Evolutionary conservation across 441 rosid genomes (phyloP), one percentile per base, ranked within the genome.

Genomic region (Populus trichocarpa): DNA sequence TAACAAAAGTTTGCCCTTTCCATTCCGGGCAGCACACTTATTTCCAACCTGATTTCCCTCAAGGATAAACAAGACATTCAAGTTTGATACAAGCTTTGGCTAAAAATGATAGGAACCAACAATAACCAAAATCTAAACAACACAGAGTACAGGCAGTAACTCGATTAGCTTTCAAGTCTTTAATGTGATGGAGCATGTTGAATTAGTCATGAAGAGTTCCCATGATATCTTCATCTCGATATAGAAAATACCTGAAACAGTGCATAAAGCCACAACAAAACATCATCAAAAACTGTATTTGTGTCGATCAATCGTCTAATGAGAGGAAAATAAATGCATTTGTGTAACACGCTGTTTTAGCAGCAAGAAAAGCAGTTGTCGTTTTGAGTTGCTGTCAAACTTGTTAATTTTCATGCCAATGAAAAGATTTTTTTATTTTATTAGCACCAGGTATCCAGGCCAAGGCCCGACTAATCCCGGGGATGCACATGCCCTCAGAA

Each of bases 211-310:
- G 92, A 75, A 90, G 92, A 26, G 90, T 91, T 5, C 94, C 94
- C 83, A 90, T 83, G 69, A 91, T 87, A 57, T 90, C 94, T 42
- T 91, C 94, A 66, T 90, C 94, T 80, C 91, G 78, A 76, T 73
- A 91, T 78, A 91, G 84, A 78, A 85, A 91, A 78, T 74, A 89
- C 86, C 95, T 91, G 87, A 81, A 75, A 70, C 6, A 64, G 18
- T 2, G 42, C 78, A 59, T 4, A 5, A 35, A 30, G 14, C 73
- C 76, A 50, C 70, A 32, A 64, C 13, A 69, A 42, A 40, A 16
- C 0, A 20, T 18, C 67, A 50, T 20, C 8, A 23, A 16, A 61
- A 12, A 28, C 9, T 57, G 53, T 20, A 57, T 20, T 20, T 57
- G 22, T 18, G 23, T 18, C 23, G 2, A 20, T 2, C 18, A 16